Evolutionary conservation across 2,329 filamentous ascomycete species (phyloP), one percentile per base, ranked within the genome.

Genomic region (Trichoderma citrinoviride): DNA sequence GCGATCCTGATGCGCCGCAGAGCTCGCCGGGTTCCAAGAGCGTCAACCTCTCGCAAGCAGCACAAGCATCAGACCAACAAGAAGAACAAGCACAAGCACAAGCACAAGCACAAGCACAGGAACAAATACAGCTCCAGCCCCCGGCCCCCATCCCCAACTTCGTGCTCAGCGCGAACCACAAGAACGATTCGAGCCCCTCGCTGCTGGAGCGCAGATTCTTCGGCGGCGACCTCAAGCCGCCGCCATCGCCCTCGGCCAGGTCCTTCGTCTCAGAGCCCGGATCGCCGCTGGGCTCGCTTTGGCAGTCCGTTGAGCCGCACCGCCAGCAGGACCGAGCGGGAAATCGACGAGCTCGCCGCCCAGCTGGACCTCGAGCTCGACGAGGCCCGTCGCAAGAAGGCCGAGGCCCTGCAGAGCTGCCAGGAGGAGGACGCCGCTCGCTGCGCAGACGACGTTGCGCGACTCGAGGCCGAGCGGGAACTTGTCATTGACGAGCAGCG

Each of bases 401-500:
- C 41, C 43, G 53, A 54, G 27, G 53, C 62, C 21, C 50, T 61
- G n/a, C 29, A 40, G 23, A 50, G 61, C 29, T 60, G 65, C 43
- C 29, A 65, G 23, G 61, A 68, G 29, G 64, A 60, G 5, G 53
- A 65, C 29, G 71, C 69, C 46, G 72, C 75, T 44, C 73, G 69
- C 54, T 75, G 74, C 71, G 76, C 74, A 17, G 73, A 77, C 67
- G 78, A 79, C 67, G 74, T 77, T 53, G 79, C 79, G 63, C 80
- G 77, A 63, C 75, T 79, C 61, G 78, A 83, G 66, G 78, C 76
- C 43, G 82, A 84, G 68, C 81, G 78, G 40, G 77, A 83, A 68
- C 79, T 81, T 66, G 78, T 81, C 50, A 73, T 82, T 50, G 78
- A 79, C 25, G 81, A 84, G 68, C 81, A 83, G 71, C 82, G 81